Evolutionary conservation across 2,329 filamentous ascomycete species (phyloP), one percentile per base, ranked within the genome.

Genomic region (Calonectria crousiana): DNA sequence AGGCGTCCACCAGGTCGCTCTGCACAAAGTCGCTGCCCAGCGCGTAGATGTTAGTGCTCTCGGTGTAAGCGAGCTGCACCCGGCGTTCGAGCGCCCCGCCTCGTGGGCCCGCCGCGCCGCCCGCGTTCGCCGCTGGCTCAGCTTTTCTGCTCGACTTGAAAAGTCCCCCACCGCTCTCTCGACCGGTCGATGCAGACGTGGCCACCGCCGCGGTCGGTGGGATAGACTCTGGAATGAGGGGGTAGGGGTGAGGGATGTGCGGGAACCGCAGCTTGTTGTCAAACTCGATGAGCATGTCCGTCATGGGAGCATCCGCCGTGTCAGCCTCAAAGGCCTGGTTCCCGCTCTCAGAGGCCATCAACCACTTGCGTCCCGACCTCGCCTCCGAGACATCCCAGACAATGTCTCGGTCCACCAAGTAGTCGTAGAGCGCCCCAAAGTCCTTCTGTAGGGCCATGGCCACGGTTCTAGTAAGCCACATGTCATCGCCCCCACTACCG

Each of bases 401-500:
- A 6, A 94, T 88, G 60, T 93, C 90, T 6, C 92, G 89, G 81
- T 94, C 90, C 20, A 95, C 92, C 1, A 94, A 85, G 75, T 93
- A 94, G 78, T 94, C 92, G 78, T 95, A 95, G 2, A 95, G 84
- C 0, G 91, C 90, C 3, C 91, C 91, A 78, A 95, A 94, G 76
- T 94, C 93, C 38, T 86, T 86, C 76, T 93, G 91, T n/a, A 95
- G 81, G 3, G 86, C 86, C 60, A 88, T 87, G 1, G 88, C 88
- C 23, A 93, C 81, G 4, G 87, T 88, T 51, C 93, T 87, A 6
- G 89, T 92, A 16, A 94, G 85, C 92, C 92, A 94, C 49, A 87
- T 86, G 13, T 89, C 87, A 38, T 88, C 85, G 11, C 82, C 86
- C 0, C 85, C 84, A 47, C 77, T 67, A 13, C 67, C 60, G 68